Evolutionary conservation across 225 moss, liverwort and hornwort species (phyloP).

Genomic region (Asterella californica): DNA sequence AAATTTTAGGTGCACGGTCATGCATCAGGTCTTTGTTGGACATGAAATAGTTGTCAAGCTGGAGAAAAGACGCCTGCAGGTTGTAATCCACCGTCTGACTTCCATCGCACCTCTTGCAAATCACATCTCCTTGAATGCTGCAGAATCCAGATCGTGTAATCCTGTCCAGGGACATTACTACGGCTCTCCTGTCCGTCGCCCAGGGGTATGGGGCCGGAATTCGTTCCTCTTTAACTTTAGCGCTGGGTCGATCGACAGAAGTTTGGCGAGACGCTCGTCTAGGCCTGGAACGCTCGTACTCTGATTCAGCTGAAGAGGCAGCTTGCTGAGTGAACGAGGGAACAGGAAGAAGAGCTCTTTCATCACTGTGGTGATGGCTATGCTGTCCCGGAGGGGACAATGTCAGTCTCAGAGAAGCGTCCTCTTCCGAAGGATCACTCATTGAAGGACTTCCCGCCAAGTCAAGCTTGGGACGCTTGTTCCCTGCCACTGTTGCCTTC

Average conservation of each 20-base stretch:
- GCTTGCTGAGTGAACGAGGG: slow-evolving; percentile 39
- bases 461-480: slow-evolving; percentile 57
- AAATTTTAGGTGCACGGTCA: slow-evolving; percentile 93
- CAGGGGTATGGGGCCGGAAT: slow-evolving; percentile 72
- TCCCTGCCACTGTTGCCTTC: slow-evolving; percentile 63
- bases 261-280: slow-evolving; percentile 36
- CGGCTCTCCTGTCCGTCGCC: slow-evolving; percentile 91
- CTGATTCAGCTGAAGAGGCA: slow-evolving; percentile 40
- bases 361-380: slow-evolving; percentile 54
- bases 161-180: slow-evolving; percentile 76
- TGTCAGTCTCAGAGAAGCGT: slow-evolving; percentile 83
- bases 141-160: slow-evolving; percentile 67
- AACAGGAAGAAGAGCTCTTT: slow-evolving; percentile 38
- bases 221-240: slow-evolving; percentile 64
- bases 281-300: slow-evolving; percentile 34
- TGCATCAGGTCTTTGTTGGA: slow-evolving; percentile 97
- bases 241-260: slow-evolving; percentile 67
- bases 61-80: slow-evolving; percentile 76
- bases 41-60: slow-evolving; percentile 95
- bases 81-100: slow-evolving; percentile 75
- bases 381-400: slow-evolving; percentile 63
- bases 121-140: slow-evolving; percentile 77
- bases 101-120: slow-evolving; percentile 95
- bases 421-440: slow-evolving; percentile 91
- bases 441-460: slow-evolving; percentile 68